Conservation (phyloP, 306 rosid genomes). For the Lathyrus aphaca region DNA sequence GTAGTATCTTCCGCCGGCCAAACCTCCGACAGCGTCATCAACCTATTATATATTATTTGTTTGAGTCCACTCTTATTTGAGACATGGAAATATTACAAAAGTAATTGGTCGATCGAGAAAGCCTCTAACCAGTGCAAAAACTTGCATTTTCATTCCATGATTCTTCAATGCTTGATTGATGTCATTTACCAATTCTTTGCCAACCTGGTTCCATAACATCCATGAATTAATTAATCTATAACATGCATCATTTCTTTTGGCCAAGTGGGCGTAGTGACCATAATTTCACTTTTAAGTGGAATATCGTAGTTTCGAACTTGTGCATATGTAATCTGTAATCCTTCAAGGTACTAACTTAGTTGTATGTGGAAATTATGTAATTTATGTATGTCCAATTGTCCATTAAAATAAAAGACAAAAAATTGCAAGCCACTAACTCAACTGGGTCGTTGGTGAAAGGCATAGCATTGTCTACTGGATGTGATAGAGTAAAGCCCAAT, state of each 20-base stretch:
- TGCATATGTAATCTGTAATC: too few species aligned
- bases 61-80: constrained; percentile 19
- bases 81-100: constrained; percentile 13
- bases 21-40: constrained; percentile 67
- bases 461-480: constrained; percentile 43
- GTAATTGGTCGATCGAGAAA: neutral
- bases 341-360: too few species aligned
- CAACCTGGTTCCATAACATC: constrained; percentile 42
- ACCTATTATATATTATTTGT: constrained; percentile 49
- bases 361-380: too few species aligned
- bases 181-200: constrained; percentile 51
- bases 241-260: too few species aligned
- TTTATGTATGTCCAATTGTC: neutral
- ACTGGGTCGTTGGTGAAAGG: constrained; percentile 57
- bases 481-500: constrained; percentile 62
- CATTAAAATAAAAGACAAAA: neutral
- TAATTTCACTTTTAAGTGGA: too few species aligned
- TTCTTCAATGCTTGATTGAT: constrained; percentile 56
- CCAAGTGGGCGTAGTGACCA: too few species aligned
- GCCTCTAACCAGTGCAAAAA: constrained; percentile 54
- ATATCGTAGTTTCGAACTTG: too few species aligned
- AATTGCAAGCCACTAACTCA: constrained; percentile 41
- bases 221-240: too few species aligned
- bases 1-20: constrained; percentile 80
- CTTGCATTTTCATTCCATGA: constrained; percentile 54